These are phyloP conservation scores for Trametes cinnabarina DNA, from an alignment of 768 basidiomycete species.

Conservation along the genomic window DNA sequence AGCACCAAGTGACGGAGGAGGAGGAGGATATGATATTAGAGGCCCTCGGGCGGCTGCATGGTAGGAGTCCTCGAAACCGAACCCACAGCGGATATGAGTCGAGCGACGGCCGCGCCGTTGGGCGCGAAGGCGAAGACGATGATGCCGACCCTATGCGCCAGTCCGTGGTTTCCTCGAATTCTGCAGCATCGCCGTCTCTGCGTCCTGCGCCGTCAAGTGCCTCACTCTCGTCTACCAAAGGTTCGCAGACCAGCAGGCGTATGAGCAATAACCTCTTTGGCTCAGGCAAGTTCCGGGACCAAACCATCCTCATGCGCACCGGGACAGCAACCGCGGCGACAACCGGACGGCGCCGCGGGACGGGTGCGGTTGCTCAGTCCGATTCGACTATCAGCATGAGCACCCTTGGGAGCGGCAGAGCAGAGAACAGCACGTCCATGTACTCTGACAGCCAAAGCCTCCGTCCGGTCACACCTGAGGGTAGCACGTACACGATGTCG, in stretches of 20 bases:
- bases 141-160: slow-evolving; percentile 14
- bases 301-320: slow-evolving; percentile 61
- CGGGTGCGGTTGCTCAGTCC: slow-evolving; percentile 40
- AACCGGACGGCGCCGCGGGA: slow-evolving; percentile 34
- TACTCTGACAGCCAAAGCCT: slow-evolving; percentile 48
- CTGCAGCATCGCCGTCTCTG: slow-evolving; percentile 37
- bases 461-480: slow-evolving; percentile 58
- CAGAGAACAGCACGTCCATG: slow-evolving; percentile 44
- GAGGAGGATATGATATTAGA: slow-evolving; percentile 85
- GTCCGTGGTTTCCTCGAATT: slow-evolving; percentile 29
- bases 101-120: slow-evolving; percentile 10
- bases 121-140: slow-evolving; percentile 10
- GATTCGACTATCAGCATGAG: slow-evolving; percentile 42
- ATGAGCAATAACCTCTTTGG: slow-evolving; percentile 88
- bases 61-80: slow-evolving; percentile 29
- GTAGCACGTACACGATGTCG: slow-evolving; percentile 37
- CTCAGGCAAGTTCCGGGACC: slow-evolving; percentile 75
- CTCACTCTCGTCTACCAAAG: slow-evolving; percentile 35
- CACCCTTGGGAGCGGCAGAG: slow-evolving; percentile 36
- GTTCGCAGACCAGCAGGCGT: slow-evolving; percentile 55
- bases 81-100: slow-evolving; percentile 13
- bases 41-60: slow-evolving; percentile 56
- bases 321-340: slow-evolving; percentile 34
- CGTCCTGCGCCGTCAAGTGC: slow-evolving; percentile 24
- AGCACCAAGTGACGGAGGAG: slow-evolving; percentile 71